Conservation (phyloP, 2,329 filamentous ascomycete species). For the Aureobasidium pullulans region DNA sequence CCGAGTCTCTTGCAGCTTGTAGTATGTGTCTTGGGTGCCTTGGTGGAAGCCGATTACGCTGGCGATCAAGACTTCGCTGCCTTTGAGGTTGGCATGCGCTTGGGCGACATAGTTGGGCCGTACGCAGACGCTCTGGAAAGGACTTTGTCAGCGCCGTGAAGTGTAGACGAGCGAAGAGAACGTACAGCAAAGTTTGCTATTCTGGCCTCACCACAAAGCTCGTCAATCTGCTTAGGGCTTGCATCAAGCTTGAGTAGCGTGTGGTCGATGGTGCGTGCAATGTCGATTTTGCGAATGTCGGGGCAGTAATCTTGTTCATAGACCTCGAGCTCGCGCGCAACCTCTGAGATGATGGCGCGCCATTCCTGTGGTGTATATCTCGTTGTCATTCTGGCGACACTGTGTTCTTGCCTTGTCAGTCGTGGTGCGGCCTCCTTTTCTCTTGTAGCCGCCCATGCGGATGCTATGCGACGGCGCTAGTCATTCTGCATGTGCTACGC, state of each 20-base stretch:
- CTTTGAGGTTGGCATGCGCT: slow-evolving; percentile 42
- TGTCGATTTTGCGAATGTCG: slow-evolving; percentile 15
- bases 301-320: slow-evolving; percentile 5
- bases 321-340: slow-evolving; percentile 20
- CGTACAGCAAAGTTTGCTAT: slow-evolving; percentile 38
- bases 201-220: slow-evolving; percentile 48
- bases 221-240: slow-evolving; percentile 43
- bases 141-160: background rate
- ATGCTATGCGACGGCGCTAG: background rate
- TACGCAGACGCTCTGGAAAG: slow-evolving; percentile 48
- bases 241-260: slow-evolving; percentile 44
- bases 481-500: slow-evolving; percentile 3
- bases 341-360: slow-evolving; percentile 34
- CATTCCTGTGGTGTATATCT: slow-evolving; percentile 41
- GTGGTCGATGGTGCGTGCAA: slow-evolving; percentile 37
- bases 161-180: too few species aligned
- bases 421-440: background rate
- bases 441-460: background rate
- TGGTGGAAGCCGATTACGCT: slow-evolving; percentile 56
- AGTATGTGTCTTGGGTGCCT: slow-evolving; percentile 45
- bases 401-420: background rate
- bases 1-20: slow-evolving; percentile 46
- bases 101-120: slow-evolving; percentile 45
- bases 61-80: slow-evolving; percentile 44
- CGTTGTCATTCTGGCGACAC: slow-evolving; percentile 26